Evolutionary conservation across 2,329 filamentous ascomycete genomes (phyloP), one percentile per base, ranked within the genome.

Genomic region (Pseudogymnoascus sp.): DNA sequence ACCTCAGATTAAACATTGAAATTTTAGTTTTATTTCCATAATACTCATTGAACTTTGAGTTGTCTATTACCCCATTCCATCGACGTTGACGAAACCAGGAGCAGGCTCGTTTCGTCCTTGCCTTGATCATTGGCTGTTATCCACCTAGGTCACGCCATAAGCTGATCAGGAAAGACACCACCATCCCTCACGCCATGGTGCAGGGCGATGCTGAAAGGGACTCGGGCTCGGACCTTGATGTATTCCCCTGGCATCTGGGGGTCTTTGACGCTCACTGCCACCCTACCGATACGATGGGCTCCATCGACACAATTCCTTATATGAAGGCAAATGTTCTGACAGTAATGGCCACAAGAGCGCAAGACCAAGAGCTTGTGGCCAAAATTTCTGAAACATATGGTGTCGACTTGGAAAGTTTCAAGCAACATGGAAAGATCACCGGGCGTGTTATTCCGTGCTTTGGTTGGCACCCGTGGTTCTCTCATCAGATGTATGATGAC

Each of bases 401-500:
- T 37, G 71, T 88, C 59, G 56, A 66, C 25, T 40, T 42, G 21
- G 23, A 60, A 5, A n/a, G 50, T 31, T 37, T 60, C 59, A 62
- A 66, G 23, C 62, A 53, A 12, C 61, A 67, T 62, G 36, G 21
- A 25, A 60, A 21, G 14, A 11, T 60, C 25, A 31, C 8, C 23
- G 75, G 78, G 64, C 79, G 78, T 64, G 73, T 87, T 23, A 69
- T 93, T 3, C 89, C 90, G 0, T 85, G 86, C n/a, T 93, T 93
- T 75, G 90, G 90, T 18, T 93, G 90, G 89, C 90, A 95, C 72
- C 90, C 90, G 0, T 95, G 90, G 90, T 93, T 93, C 74, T 89
- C 89, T 1, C 81, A 93, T 73, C 86, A 90, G 67, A 81, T 95
- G 69, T 91, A 86, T 71, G 82, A 87, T 70, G 85, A 90, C 73